Evolutionary conservation across 306 rosid species (phyloP).

Genomic region (Glycine soja): DNA sequence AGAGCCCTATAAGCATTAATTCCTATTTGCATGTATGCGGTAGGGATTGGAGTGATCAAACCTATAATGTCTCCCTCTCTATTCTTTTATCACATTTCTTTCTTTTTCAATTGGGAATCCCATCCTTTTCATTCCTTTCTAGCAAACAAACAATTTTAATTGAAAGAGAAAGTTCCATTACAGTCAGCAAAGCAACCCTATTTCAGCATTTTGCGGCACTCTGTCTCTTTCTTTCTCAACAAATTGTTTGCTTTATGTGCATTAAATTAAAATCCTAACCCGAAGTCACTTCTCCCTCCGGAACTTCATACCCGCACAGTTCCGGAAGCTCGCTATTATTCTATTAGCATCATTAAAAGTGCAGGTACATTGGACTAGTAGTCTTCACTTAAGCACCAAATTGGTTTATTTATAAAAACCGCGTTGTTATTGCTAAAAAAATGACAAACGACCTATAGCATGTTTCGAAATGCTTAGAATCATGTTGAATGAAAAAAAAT

Average conservation of each 20-base stretch:
- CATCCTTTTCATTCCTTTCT: constrained; percentile 64
- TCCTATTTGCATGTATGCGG: constrained; percentile 47
- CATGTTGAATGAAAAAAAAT: no score
- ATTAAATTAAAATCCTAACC: background rate
- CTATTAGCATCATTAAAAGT: background rate
- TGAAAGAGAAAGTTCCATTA: constrained; percentile 45
- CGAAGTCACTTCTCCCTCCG: background rate
- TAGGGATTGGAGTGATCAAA: constrained; percentile 72
- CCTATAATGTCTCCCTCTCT: constrained; percentile 40
- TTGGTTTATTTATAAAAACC: background rate
- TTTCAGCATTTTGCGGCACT: constrained; percentile 58
- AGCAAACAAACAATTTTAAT: constrained; percentile 49
- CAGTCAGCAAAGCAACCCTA: constrained; percentile 62
- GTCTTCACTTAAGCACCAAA: background rate
- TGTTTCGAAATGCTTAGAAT: no score
- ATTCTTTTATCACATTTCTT: constrained; percentile 42
- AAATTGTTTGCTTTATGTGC: constrained; percentile 7
- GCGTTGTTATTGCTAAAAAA: background rate
- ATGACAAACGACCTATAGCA: no score
- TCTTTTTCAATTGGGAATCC: constrained; percentile 68
- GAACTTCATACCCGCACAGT: background rate
- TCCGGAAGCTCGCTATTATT: constrained; percentile 37
- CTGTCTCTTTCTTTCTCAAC: constrained; percentile 39
- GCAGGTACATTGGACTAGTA: constrained; percentile 21
- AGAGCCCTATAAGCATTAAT: constrained; percentile 51